These are phyloP conservation scores for Hypoxylon subgilvum DNA, from an alignment of 495 filamentous ascomycete genomes.

Conservation along the genomic window DNA sequence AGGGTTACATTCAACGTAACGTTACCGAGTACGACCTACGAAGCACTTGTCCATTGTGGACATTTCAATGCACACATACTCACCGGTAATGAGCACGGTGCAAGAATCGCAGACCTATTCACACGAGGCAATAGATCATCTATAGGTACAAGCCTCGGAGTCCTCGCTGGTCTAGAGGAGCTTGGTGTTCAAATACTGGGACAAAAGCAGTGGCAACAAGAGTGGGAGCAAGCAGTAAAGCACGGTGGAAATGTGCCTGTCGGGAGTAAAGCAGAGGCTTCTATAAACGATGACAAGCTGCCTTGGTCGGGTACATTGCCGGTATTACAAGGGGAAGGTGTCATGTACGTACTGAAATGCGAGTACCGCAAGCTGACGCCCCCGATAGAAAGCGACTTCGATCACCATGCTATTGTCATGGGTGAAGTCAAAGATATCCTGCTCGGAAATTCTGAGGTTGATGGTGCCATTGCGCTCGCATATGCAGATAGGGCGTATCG, in stretches of 20 bases:
- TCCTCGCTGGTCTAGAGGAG: constrained; percentile 40
- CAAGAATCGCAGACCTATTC: constrained; percentile 52
- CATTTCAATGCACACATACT: constrained; percentile 60
- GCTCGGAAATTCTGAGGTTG: constrained; percentile 28
- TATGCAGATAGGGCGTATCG: constrained; percentile 54
- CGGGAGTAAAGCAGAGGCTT: not conserved
- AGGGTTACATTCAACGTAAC: constrained; percentile 81
- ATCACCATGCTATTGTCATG: constrained; percentile 61
- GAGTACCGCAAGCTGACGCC: constrained; percentile 21
- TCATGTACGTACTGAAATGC: constrained; percentile 53
- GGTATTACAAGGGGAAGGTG: constrained; percentile 45
- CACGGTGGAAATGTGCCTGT: not conserved
- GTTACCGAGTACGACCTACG: constrained; percentile 72
- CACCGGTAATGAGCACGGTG: constrained; percentile 47
- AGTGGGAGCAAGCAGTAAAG: constrained; percentile 15
- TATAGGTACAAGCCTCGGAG: constrained; percentile 14
- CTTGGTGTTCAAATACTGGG: constrained; percentile 34
- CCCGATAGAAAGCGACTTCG: constrained; percentile 38
- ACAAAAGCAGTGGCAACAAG: constrained; percentile 27
- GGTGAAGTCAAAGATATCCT: constrained; percentile 57
- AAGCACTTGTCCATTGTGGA: constrained; percentile 57
- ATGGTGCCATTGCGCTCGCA: constrained; percentile 43
- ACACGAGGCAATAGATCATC: constrained; percentile 43
- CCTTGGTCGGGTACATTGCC: constrained; percentile 29
- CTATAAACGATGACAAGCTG: constrained; percentile 1